Conservation (phyloP, 1,139 yeast species). For the Sugiyamaella novakii region DNA sequence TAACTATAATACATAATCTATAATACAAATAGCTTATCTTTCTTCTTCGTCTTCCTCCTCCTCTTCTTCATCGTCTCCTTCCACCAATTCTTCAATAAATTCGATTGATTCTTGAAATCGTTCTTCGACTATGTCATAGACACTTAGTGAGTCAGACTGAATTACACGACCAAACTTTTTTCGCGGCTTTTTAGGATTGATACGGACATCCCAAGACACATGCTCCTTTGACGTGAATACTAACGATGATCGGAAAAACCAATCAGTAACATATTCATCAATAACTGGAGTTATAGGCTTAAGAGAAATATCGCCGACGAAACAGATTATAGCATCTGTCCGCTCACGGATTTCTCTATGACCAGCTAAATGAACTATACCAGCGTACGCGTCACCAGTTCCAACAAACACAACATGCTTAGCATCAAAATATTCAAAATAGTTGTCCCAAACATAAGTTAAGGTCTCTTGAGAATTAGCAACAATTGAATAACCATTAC, state of each 20-base stretch:
- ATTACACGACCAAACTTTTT: constrained; percentile 88
- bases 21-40: constrained; percentile 9
- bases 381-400: constrained; percentile 85
- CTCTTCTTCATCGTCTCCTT: constrained; percentile 38
- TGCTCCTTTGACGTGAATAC: constrained; percentile 76
- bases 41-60: constrained; percentile 12
- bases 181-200: constrained; percentile 72
- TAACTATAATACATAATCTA: constrained; percentile 6
- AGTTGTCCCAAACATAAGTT: constrained; percentile 87
- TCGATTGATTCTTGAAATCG: constrained; percentile 84
- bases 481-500: constrained; percentile 28
- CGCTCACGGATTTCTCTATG: constrained; percentile 69
- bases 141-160: constrained; percentile 64
- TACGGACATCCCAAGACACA: constrained; percentile 68
- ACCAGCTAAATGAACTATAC: constrained; percentile 84
- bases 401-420: constrained; percentile 80
- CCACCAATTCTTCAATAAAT: constrained; percentile 75
- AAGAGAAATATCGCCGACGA: constrained; percentile 64
- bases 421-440: constrained; percentile 71
- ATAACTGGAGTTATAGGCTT: constrained; percentile 81
- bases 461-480: constrained; percentile 65
- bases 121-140: constrained; percentile 77
- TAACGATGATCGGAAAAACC: constrained; percentile 87
- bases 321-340: constrained; percentile 74
- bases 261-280: constrained; percentile 86